Base-by-base conservation (phyloP, 2,329 filamentous ascomycete genomes). In the Nothomitra cinnamomea region DNA sequence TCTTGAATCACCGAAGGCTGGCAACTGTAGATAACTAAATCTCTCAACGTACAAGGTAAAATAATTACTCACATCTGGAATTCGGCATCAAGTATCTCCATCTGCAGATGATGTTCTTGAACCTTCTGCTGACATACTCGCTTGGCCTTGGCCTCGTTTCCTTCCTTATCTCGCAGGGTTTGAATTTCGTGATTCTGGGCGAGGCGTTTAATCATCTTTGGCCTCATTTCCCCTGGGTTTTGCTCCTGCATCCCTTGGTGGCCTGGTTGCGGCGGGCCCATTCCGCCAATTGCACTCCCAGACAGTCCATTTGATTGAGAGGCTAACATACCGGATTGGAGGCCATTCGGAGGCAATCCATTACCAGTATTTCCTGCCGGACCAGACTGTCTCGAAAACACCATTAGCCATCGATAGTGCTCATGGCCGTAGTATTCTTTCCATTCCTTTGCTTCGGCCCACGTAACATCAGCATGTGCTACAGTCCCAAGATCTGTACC, bases 31-130 rank as follows among this genome's bases (percentile, higher is more conserved):
- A n/a, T 25, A 21, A 17, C 40, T 32, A 40, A 28, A 40, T n/a
- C 22, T 35, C 53, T 62, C 55, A 58, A 59, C 17, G 45, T n/a
- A n/a, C 32, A 49, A 25, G n/a, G 32, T 13, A 52, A 51, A 25
- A 12, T 25, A 38, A 2, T 8, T 17, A 76, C 86, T 78, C 73
- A 94, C 90, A 95, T 94, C 65, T 98, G 92, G 65, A 95, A 98
- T 66, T 98, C 92, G 3, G 92, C 92, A 69, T 98, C 92, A 5
- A 98, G 78, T 58, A 98, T 96, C 67, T 98, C 92, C 92, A 98
- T 96, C 61, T 94, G 89, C 25, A 96, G 75, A 49, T 87, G 83
- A 66, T 96, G 89, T 63, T 96, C 90, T 59, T 85, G 85, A 53
- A 95, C 92, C 68, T 96, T 98, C 62, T 94, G 87, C 73, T 95